Evolutionary conservation across 2,329 filamentous ascomycete species (phyloP), one percentile per base, ranked within the genome.

Genomic region (Exophiala aquamarina): DNA sequence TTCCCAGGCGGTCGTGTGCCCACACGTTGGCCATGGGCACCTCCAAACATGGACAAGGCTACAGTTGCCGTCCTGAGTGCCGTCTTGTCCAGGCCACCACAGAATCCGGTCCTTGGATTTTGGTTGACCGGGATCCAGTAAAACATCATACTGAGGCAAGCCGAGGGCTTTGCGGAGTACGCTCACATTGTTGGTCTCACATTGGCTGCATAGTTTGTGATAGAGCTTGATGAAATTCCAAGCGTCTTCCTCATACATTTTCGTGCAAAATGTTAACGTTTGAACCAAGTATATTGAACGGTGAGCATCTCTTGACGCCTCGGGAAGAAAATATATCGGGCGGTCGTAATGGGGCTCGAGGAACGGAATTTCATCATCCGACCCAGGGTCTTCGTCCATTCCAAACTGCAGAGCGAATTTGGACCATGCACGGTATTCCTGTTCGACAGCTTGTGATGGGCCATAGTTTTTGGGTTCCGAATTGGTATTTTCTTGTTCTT

Each of bases 211-310:
- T 15, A 35, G 14, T 15, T 35, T 35, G 8, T 35, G 7, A 15
- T 35, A 35, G 32, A 35, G 32, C 14, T 35, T 35, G 14, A 35
- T 35, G 32, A 35, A 35, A 14, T 35, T 15, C 8, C 8, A 35
- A 35, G 32, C 32, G 8, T 15, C 32, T 35, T 35, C 32, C 32
- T 35, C 32, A 15, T 35, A 35, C 32, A 35, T 35, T 8, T 8
- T 15, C 7, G 32, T 14, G 32, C 13, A 35, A 35, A 8, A 35
- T 35, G 32, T 15, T 35, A 35, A 35, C 14, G 32, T 35, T 9
- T 35, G 32, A 35, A 35, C 32, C 7, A 35, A 15, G 14, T 35
- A 35, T 35, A 35, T 35, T 8, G 7, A 7, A 35, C 32, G 32
- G 32, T 35, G 14, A 8, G 32, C 32, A 35, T 9, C 7, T 35